These are phyloP conservation scores for Fragilaria radians DNA, from an alignment of 108 stramenopile genomes.

Conservation along the genomic window DNA sequence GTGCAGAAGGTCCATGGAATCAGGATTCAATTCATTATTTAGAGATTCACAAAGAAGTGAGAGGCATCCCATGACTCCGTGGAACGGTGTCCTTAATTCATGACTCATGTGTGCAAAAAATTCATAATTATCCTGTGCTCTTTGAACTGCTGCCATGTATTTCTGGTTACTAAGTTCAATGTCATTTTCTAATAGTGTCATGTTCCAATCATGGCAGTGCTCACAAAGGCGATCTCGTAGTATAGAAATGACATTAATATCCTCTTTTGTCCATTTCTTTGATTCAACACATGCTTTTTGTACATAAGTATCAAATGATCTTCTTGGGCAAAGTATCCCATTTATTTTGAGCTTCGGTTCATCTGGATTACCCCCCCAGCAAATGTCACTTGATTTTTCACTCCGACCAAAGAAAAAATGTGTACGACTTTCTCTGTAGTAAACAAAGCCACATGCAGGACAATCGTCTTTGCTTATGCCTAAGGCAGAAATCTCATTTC, in stretches of 20 bases:
- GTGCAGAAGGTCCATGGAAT: too few relatives aligned
- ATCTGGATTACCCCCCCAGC: conserved; percentile 20
- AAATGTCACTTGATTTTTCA: conserved; percentile 6
- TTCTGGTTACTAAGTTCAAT: too few relatives aligned
- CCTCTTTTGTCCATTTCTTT: conserved; percentile 7
- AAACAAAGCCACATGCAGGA: conserved; percentile 13
- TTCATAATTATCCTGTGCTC: too few relatives aligned
- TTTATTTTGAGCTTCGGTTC: conserved; percentile 20
- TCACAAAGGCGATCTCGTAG: too few relatives aligned
- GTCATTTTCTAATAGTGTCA: too few relatives aligned
- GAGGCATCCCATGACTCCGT: too few relatives aligned
- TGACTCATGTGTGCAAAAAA: too few relatives aligned
- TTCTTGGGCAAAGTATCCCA: conserved; percentile 17
- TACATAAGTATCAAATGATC: conserved; percentile 16
- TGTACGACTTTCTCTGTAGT: conserved; percentile 6
- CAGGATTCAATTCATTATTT: too few relatives aligned
- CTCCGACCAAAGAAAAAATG: conserved; percentile 10
- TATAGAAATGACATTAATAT: conserved; percentile 9
- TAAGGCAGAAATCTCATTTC: not conserved
- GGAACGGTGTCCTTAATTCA: too few relatives aligned
- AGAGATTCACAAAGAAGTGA: too few relatives aligned
- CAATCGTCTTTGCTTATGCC: conserved; percentile 8
- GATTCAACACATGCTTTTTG: conserved; percentile 14
- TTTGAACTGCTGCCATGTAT: too few relatives aligned
- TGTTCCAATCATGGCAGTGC: too few relatives aligned